Base-by-base conservation (phyloP, 2,329 filamentous ascomycete species). In the Ophiocordyceps robertsii region DNA sequence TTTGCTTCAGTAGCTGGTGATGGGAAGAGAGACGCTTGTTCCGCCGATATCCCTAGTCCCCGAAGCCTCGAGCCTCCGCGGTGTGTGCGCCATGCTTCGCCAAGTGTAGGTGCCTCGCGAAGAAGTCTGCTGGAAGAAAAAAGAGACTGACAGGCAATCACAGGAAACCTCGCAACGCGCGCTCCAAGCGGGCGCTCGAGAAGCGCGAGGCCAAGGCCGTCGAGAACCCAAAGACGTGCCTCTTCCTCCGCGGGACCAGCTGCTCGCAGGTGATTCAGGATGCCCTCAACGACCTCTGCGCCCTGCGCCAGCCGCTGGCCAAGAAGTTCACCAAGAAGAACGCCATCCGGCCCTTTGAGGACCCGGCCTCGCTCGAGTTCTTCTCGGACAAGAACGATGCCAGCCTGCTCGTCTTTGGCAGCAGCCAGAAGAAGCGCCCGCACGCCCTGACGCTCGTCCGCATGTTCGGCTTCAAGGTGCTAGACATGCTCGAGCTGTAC, bases 241-340 rank as follows among this genome's bases (percentile, higher is more conserved):
- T 98, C 52, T 84, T 98, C 62, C 78, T 98, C 49, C 83, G 87
- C 49, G 90, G 89, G 55, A 87, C 84, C 41, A 83, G 79, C 60
- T 90, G 85, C 60, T 90, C 85, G 38, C 80, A 90, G 55, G 68
- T 92, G 39, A 72, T 88, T 44, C 81, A 93, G 64, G 82, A 90
- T 53, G 85, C 87, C 44, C 71, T 95, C 47, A 82, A 79, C 51
- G 92, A 95, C 55, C 75, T 98, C 44, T 77, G 87, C 64, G 76
- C 85, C 39, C 72, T 98, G 57, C 89, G 90, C 54, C 80, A 84
- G 56, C 88, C 89, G 3, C 73, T 90, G 47, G 81, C 82, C 49
- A 82, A 93, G 63, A 88, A 89, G 52, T 95, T 98, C 69, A 85
- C 80, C 65, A 98, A 96, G 75, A 96, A 96, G 71, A 98, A 98